phyloP scores from a whole-genome alignment of 2,329 filamentous ascomycete species.

The Monilinia fructicola region DNA sequence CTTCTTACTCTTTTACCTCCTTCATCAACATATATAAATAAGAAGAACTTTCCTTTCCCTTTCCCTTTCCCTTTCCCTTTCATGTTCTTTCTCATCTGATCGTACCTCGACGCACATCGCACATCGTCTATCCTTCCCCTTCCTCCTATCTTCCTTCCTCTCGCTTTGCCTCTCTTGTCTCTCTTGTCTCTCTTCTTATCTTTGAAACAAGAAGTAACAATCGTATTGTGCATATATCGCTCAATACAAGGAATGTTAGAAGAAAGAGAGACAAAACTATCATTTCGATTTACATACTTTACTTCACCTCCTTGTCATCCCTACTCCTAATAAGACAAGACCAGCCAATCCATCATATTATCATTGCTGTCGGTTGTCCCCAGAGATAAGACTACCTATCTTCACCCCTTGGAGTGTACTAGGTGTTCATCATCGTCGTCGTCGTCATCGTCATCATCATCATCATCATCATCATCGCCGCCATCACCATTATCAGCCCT shows the following conservation, averaged over 20 bases:
- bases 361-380: background rate
- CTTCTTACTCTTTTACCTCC: background rate
- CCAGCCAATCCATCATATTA: background rate
- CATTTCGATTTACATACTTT: background rate
- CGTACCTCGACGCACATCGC: conserved; percentile 5
- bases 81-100: background rate
- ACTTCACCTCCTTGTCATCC: background rate
- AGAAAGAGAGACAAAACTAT: background rate
- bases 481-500: conserved; percentile 4
- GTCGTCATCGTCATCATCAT: background rate
- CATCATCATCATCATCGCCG: background rate
- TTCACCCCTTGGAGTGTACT: conserved; percentile 2
- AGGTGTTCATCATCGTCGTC: background rate
- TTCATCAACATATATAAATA: background rate
- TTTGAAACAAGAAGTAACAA: conserved; percentile 13
- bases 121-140: background rate
- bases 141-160: background rate
- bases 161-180: background rate
- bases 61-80: too few species aligned
- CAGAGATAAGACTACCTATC: conserved; percentile 9
- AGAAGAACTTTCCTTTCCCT: background rate
- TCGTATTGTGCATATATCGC: conserved; percentile 13
- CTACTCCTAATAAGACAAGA: background rate
- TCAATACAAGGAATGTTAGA: conserved; percentile 11
- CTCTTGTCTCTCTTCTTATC: background rate